These are phyloP conservation scores for Podaxis carcinomalis DNA, from an alignment of 768 basidiomycete genomes.

Conservation along the genomic window DNA sequence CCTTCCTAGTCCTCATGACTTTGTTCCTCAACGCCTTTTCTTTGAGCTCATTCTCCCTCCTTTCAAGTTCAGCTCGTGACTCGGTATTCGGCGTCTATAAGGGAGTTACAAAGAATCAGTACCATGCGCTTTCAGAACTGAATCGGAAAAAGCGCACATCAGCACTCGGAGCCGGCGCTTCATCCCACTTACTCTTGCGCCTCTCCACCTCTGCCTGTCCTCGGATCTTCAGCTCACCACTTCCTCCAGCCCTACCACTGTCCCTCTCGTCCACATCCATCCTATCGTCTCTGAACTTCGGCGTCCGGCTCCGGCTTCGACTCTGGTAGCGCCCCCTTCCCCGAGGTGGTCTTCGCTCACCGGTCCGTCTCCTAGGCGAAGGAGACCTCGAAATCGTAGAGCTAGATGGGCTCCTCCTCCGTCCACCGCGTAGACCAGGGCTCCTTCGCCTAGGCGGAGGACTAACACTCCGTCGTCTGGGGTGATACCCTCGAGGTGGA, in stretches of 20 bases:
- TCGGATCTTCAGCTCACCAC: constrained; percentile 64
- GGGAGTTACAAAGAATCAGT: constrained; percentile 9
- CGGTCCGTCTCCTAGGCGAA: constrained; percentile 27
- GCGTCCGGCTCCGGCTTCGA: constrained; percentile 28
- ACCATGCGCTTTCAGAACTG: constrained; percentile 7
- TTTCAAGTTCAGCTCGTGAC: constrained; percentile 48
- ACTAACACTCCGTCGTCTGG: constrained; percentile 43
- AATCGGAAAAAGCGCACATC: constrained; percentile 22
- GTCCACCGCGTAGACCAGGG: constrained; percentile 23
- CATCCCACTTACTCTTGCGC: constrained; percentile 52
- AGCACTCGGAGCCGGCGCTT: constrained; percentile 22
- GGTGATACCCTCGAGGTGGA: constrained; percentile 27
- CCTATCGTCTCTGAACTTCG: constrained; percentile 20
- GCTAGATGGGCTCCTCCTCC: constrained; percentile 20
- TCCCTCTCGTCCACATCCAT: constrained; percentile 33
- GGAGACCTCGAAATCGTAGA: constrained; percentile 23
- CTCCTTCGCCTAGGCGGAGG: constrained; percentile 31
- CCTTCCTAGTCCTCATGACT: constrained; percentile 67
- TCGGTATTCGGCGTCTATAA: constrained; percentile 16
- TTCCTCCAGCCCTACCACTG: constrained; percentile 19
- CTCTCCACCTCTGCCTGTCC: constrained; percentile 61
- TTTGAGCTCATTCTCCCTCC: constrained; percentile 75
- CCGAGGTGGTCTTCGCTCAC: constrained; percentile 14
- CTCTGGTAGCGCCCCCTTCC: constrained; percentile 15
- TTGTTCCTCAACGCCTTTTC: constrained; percentile 81